Percentiles rank a stretch among this genome's conserved stretches.
Evolutionary conservation across 352 stramenopile species (phyloP).

Genomic region (Pythium dissotocum): DNA sequence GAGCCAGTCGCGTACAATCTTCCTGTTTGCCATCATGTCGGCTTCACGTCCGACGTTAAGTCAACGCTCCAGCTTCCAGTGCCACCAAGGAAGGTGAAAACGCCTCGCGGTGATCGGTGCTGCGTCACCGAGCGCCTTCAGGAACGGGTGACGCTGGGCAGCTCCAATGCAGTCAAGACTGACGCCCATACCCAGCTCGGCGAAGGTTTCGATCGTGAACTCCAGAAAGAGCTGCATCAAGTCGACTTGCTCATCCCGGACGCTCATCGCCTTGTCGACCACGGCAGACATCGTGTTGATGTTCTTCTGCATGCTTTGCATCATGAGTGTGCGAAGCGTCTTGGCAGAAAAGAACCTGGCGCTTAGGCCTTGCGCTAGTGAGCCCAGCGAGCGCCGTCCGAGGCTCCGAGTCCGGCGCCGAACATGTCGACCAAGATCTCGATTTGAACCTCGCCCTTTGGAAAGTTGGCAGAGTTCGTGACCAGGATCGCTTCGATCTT

Average conservation of each 20-base stretch:
- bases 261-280: slow-evolving; percentile 7
- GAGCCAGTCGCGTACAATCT: slow-evolving; percentile 44
- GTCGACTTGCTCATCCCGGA: slow-evolving; percentile 4
- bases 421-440: slow-evolving; percentile 28
- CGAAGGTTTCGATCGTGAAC: slow-evolving; percentile 60
- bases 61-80: slow-evolving; percentile 57
- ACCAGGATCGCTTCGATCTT: slow-evolving; percentile 32
- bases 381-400: slow-evolving; percentile 31
- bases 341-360: slow-evolving; percentile 38
- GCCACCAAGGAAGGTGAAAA: slow-evolving; percentile 42
- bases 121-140: slow-evolving; percentile 40
- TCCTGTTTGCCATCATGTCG: slow-evolving; percentile 27
- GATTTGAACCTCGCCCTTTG: slow-evolving; percentile 25
- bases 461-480: slow-evolving; percentile 37
- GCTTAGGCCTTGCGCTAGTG: slow-evolving; percentile 33
- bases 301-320: slow-evolving; percentile 24
- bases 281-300: slow-evolving; percentile 15
- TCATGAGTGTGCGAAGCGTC: slow-evolving; percentile 31
- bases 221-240: slow-evolving; percentile 41
- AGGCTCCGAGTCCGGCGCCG: slow-evolving; percentile 26
- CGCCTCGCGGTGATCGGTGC: slow-evolving; percentile 38
- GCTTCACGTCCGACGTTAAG: slow-evolving; percentile 46
- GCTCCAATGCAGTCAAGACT: slow-evolving; percentile 41
- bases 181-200: slow-evolving; percentile 49
- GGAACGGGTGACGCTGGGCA: slow-evolving; percentile 43